Evolutionary conservation across 768 basidiomycete species (phyloP).

Genomic region (Tulasnella sp.): DNA sequence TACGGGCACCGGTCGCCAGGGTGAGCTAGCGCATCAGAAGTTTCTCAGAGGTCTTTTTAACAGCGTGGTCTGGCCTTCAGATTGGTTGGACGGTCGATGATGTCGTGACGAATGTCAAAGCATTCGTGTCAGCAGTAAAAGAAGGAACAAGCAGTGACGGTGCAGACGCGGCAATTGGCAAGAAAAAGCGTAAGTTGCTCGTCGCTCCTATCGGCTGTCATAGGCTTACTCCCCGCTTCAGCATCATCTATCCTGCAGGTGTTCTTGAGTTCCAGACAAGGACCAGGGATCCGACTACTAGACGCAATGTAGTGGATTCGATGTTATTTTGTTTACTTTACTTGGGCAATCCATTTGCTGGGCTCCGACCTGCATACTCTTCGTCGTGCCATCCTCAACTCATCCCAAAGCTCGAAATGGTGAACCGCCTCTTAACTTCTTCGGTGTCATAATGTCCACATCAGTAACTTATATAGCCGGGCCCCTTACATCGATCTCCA

Average conservation of each 20-base stretch:
- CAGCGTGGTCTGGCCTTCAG: conserved; percentile 46
- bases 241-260: conserved; percentile 80
- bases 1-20: conserved; percentile 78
- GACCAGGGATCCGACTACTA: conserved; percentile 86
- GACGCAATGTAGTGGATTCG: conserved; percentile 54
- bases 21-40: conserved; percentile 49
- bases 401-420: neutral
- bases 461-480: too few species aligned
- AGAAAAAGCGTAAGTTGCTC: conserved; percentile 51
- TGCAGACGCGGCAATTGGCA: conserved; percentile 54
- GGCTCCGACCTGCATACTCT: neutral
- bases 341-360: neutral
- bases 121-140: conserved; percentile 75
- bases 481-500: too few species aligned
- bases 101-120: conserved; percentile 74
- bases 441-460: too few species aligned
- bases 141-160: conserved; percentile 56
- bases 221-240: conserved; percentile 41
- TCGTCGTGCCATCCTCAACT: neutral
- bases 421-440: too few species aligned
- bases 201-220: neutral
- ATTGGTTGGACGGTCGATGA: conserved; percentile 75
- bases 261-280: conserved; percentile 80
- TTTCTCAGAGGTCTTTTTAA: neutral
- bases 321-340: neutral